Evolutionary conservation across 345 rosid species (phyloP).

Genomic region (Schrenkiella parvula): DNA sequence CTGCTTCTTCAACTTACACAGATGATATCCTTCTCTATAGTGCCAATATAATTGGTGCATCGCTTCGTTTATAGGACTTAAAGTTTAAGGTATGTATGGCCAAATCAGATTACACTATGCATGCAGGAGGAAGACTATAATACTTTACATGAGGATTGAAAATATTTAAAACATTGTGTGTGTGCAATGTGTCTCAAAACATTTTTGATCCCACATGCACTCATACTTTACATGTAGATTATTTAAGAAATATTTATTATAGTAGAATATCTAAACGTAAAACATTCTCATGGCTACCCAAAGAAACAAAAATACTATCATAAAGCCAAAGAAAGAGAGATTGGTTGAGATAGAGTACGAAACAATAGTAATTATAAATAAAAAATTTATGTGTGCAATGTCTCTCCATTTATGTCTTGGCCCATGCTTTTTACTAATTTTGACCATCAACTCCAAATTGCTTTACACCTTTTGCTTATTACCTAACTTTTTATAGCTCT

Average conservation of each 20-base stretch:
- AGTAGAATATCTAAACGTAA: background rate
- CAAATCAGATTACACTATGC: background rate
- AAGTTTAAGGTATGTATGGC: background rate
- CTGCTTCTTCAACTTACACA: background rate
- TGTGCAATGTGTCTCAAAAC: background rate
- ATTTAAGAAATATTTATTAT: background rate
- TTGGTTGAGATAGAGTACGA: background rate
- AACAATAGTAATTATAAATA: background rate
- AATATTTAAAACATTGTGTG: background rate
- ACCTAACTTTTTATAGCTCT: slow-evolving; percentile 13
- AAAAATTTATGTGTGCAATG: background rate
- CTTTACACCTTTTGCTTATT: slow-evolving; percentile 4
- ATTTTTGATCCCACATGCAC: slow-evolving; percentile 1
- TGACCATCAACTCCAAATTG: slow-evolving; percentile 21
- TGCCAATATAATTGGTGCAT: background rate
- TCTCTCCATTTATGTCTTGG: slow-evolving; percentile 20
- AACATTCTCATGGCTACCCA: slow-evolving; percentile 2
- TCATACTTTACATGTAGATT: background rate
- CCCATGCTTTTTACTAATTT: slow-evolving; percentile 17
- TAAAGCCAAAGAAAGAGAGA: background rate
- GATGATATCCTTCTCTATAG: background rate
- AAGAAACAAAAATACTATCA: background rate
- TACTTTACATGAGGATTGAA: background rate
- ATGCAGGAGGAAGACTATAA: background rate
- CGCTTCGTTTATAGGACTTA: background rate